Percentiles rank a stretch among this genome's conserved stretches.
phyloP scores from a whole-genome alignment of 2,329 filamentous ascomycete species.

The Penicillium sp. region DNA sequence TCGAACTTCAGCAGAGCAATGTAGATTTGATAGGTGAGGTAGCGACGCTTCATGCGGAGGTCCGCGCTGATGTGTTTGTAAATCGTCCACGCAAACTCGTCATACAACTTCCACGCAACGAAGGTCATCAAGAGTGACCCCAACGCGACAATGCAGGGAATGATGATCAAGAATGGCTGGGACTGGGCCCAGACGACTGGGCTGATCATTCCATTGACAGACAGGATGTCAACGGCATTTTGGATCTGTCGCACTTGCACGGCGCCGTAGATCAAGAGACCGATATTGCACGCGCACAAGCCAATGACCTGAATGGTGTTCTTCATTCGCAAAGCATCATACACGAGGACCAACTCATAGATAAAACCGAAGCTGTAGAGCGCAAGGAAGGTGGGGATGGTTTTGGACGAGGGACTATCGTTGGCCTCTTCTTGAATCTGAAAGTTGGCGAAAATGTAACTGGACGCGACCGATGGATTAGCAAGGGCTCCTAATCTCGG shows the following conservation, averaged over 20 bases:
- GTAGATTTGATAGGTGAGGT: conserved; percentile 98
- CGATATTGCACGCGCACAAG: conserved; percentile 87
- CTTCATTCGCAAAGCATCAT: conserved; percentile 89
- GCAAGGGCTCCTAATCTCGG: not conserved
- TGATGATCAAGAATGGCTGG: conserved; percentile 76
- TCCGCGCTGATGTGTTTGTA: conserved; percentile 99
- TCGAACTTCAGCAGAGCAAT: conserved; percentile 98
- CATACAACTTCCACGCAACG: conserved; percentile 91
- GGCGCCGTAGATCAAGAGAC: conserved; percentile 86
- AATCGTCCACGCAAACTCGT: conserved; percentile 99
- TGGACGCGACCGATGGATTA: conserved; percentile 39
- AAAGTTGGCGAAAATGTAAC: conserved; percentile 88
- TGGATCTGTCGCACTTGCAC: conserved; percentile 91
- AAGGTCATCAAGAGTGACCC: conserved; percentile 72
- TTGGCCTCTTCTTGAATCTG: conserved; percentile 57
- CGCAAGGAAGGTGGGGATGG: conserved; percentile 92
- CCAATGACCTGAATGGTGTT: conserved; percentile 99
- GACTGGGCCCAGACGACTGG: conserved; percentile 67
- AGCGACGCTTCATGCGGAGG: conserved; percentile 93
- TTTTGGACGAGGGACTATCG: conserved; percentile 50
- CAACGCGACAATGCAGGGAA: conserved; percentile 79
- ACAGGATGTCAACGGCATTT: conserved; percentile 65
- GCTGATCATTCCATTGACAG: conserved; percentile 47
- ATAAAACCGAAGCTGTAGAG: conserved; percentile 97
- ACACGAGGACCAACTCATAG: conserved; percentile 86